These are phyloP conservation scores for Triticum urartu DNA, from an alignment of 176 grass and related monocot species.

Conservation along the genomic window DNA sequence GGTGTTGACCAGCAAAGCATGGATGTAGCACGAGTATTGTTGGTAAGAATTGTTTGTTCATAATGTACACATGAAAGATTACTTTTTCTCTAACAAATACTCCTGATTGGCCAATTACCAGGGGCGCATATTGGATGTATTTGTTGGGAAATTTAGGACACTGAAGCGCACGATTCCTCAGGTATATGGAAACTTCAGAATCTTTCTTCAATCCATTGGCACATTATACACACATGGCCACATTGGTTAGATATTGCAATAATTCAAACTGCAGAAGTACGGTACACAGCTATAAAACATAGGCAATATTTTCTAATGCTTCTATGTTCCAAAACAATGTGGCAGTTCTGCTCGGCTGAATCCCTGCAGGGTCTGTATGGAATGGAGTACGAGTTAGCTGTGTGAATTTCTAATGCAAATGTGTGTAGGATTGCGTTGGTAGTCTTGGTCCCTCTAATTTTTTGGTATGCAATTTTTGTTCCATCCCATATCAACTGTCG, in stretches of 20 bases:
- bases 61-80: not conserved
- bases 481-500: too few relatives aligned
- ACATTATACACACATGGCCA: not conserved
- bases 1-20: slow-evolving; percentile 91
- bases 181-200: slow-evolving; percentile 41
- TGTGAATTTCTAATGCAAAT: not conserved
- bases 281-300: not conserved
- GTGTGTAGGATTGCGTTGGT: not conserved
- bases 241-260: not conserved
- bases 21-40: slow-evolving; percentile 91
- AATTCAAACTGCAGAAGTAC: not conserved
- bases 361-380: not conserved
- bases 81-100: slow-evolving; percentile 19
- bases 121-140: slow-evolving; percentile 97
- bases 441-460: not conserved
- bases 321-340: not conserved
- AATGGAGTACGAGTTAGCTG: not conserved
- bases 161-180: slow-evolving; percentile 91
- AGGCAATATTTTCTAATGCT: not conserved
- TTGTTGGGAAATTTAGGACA: slow-evolving; percentile 94
- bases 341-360: not conserved
- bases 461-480: not conserved
- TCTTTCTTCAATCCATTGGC: not conserved
- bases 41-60: slow-evolving; percentile 55
- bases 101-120: slow-evolving; percentile 34